These are phyloP conservation scores for Arachnomyces sp. DNA, from an alignment of 2,329 filamentous ascomycete genomes.

Conservation along the genomic window DNA sequence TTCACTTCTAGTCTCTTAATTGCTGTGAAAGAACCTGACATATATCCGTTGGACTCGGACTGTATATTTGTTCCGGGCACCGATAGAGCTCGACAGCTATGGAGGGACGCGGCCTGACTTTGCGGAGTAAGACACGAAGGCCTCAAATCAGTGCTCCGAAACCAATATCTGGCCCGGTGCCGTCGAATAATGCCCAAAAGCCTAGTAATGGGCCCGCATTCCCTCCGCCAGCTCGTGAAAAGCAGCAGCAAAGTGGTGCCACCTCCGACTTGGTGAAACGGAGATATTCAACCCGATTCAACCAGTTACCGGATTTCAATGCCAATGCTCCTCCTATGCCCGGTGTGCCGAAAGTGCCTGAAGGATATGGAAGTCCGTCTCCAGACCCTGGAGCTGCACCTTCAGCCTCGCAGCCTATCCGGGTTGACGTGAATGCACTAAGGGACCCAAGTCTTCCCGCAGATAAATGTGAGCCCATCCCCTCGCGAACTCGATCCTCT, in stretches of 20 bases:
- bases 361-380: constrained; percentile 49
- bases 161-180: constrained; percentile 41
- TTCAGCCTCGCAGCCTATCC: constrained; percentile 52
- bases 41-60: too few species aligned
- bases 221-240: constrained; percentile 29
- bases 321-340: constrained; percentile 65
- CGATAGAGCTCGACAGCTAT: constrained; percentile 32
- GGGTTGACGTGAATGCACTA: constrained; percentile 69
- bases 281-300: constrained; percentile 89
- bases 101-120: constrained; percentile 52
- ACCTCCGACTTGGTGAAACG: constrained; percentile 84
- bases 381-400: constrained; percentile 35
- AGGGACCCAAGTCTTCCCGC: constrained; percentile 70
- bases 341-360: constrained; percentile 50
- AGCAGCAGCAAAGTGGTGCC: constrained; percentile 41
- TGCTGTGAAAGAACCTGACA: too few species aligned
- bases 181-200: constrained; percentile 26
- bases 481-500: background rate
- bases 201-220: constrained; percentile 25
- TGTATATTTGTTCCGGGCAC: too few species aligned
- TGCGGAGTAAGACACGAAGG: constrained; percentile 53
- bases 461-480: constrained; percentile 59
- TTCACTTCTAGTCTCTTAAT: too few species aligned
- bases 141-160: constrained; percentile 55
- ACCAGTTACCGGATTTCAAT: constrained; percentile 63